A percentile compares a stretch with the other conserved stretches of the same genome.
Evolutionary conservation across 1,139 yeast species (phyloP).

Genomic region (Scheffersomyces quercinus): DNA sequence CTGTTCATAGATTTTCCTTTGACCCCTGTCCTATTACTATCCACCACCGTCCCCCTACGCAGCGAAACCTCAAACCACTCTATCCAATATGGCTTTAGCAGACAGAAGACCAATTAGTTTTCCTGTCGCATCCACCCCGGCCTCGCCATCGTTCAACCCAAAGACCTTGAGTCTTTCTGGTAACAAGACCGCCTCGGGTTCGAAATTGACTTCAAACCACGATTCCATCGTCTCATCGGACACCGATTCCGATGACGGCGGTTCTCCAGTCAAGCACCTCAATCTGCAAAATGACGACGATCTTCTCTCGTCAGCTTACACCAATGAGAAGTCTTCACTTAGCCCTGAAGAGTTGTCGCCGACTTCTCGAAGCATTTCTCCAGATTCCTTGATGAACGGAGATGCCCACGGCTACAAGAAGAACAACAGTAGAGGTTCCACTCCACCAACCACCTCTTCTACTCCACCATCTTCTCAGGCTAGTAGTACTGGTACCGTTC

Average conservation of each 20-base stretch:
- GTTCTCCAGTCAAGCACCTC: conserved; percentile 1
- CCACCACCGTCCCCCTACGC: no score
- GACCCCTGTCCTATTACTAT: background rate
- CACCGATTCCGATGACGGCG: conserved; percentile 2
- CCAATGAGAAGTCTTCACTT: conserved; percentile 19
- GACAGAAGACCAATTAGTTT: conserved; percentile 58
- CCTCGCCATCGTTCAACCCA: conserved; percentile 50
- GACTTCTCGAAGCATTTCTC: conserved; percentile 45
- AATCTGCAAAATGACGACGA: background rate
- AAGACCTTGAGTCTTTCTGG: conserved; percentile 29
- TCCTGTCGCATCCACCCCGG: conserved; percentile 38
- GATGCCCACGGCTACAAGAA: conserved; percentile 18
- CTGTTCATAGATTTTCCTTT: conserved; percentile 1
- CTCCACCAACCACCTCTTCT: conserved; percentile 18
- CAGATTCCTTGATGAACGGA: conserved; percentile 42
- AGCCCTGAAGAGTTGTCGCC: conserved; percentile 36
- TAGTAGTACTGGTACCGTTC: conserved; percentile 3
- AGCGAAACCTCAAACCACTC: background rate
- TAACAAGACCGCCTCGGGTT: conserved; percentile 6
- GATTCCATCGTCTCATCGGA: conserved; percentile 3
- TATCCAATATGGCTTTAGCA: conserved; percentile 50
- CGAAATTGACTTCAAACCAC: conserved; percentile 2
- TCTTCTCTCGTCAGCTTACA: conserved; percentile 8
- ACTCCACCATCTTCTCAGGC: conserved; percentile 8
- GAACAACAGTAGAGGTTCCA: conserved; percentile 13